Conservation (phyloP, 306 rosid genomes). For the Inga laurina region DNA sequence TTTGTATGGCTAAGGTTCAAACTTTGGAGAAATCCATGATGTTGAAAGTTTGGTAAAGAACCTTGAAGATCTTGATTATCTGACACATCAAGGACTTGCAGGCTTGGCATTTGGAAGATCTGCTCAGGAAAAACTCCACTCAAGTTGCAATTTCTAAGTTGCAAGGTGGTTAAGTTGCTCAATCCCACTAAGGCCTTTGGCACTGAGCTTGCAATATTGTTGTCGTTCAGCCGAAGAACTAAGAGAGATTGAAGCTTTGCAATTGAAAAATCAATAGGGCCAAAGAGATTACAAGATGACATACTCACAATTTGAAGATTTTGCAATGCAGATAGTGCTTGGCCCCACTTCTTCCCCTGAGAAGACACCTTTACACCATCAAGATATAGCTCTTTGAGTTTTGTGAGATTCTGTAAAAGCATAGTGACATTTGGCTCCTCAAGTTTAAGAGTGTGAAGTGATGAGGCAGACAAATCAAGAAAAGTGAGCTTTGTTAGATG, state of each 20-base stretch:
- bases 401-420: conserved; percentile 33
- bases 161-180: conserved; percentile 23
- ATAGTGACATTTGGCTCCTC: conserved; percentile 22
- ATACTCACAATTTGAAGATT: conserved; percentile 38
- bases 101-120: conserved; percentile 34
- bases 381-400: conserved; percentile 41
- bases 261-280: conserved; percentile 41
- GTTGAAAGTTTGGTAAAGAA: conserved; percentile 40
- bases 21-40: neutral
- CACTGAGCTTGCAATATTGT: conserved; percentile 28
- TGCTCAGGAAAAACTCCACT: conserved; percentile 32
- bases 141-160: conserved; percentile 19
- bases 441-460: neutral
- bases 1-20: conserved; percentile 20
- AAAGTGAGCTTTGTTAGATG: conserved; percentile 24
- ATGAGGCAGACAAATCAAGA: conserved; percentile 41
- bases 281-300: conserved; percentile 36
- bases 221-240: conserved; percentile 6
- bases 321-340: conserved; percentile 14
- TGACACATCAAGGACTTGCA: conserved; percentile 38
- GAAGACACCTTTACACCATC: conserved; percentile 44
- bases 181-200: conserved; percentile 33
- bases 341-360: conserved; percentile 45
- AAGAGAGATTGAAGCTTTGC: conserved; percentile 28
- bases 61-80: conserved; percentile 28